These are phyloP conservation scores for Saprolegnia parasitica DNA, from an alignment of 352 stramenopile genomes.

Conservation along the genomic window DNA sequence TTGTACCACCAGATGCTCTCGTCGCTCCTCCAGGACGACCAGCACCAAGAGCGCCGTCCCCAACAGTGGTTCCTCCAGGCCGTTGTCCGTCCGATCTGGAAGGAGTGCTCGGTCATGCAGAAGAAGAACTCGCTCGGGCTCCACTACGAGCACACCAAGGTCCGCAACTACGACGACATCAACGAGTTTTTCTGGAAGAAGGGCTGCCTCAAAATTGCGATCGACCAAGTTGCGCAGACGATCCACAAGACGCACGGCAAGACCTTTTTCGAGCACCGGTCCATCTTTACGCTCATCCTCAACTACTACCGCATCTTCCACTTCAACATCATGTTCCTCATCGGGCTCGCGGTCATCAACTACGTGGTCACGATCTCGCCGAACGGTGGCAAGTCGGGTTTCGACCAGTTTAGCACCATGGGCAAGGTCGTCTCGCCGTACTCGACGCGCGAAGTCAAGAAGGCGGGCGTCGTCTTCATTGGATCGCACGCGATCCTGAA, in stretches of 20 bases:
- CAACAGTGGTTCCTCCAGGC: constrained; percentile 58
- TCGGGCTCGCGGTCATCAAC: constrained; percentile 45
- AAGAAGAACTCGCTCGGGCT: constrained; percentile 53
- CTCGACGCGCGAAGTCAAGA: constrained; percentile 47
- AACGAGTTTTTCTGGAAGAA: constrained; percentile 80
- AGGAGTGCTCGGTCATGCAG: constrained; percentile 70
- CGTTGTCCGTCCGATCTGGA: constrained; percentile 62
- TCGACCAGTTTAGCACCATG: constrained; percentile 51
- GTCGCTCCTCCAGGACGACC: constrained; percentile 45
- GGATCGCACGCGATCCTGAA: constrained; percentile 46
- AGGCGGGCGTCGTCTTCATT: constrained; percentile 47
- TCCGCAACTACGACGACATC: constrained; percentile 78
- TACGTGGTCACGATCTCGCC: constrained; percentile 58
- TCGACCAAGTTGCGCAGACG: constrained; percentile 44
- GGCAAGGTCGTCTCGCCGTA: constrained; percentile 53
- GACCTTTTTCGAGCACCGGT: constrained; percentile 76
- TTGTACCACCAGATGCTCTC: constrained; percentile 90
- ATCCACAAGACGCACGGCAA: constrained; percentile 60
- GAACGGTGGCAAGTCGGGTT: constrained; percentile 48
- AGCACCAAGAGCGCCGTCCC: constrained; percentile 37
- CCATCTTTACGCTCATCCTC: constrained; percentile 58
- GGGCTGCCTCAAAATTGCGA: constrained; percentile 52
- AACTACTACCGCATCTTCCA: constrained; percentile 83
- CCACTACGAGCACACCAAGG: constrained; percentile 63
- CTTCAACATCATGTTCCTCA: constrained; percentile 75